Conservation (phyloP, 1,139 yeast genomes). For the Magnusiomyces magnusii region DNA sequence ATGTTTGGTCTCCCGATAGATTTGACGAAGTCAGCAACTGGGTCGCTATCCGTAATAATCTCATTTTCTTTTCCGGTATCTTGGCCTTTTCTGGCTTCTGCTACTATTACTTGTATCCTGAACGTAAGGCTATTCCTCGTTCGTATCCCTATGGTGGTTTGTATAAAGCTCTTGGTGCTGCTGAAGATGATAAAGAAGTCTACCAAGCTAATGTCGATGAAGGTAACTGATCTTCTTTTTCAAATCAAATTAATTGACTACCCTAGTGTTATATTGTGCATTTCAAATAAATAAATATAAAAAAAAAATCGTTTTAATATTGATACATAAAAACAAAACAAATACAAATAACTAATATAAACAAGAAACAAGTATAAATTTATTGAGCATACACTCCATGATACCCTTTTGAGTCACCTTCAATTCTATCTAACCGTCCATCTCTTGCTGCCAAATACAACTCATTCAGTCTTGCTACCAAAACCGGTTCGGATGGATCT, state of each 20-base stretch:
- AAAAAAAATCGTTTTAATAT: too few species aligned
- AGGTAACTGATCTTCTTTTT: conserved; percentile 10
- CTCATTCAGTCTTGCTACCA: conserved; percentile 41
- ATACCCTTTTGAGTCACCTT: conserved; percentile 39
- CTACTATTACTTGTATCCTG: conserved; percentile 59
- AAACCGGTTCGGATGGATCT: conserved; percentile 35
- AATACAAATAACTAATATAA: too few species aligned
- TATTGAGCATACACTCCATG: conserved; percentile 38
- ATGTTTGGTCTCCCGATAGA: conserved; percentile 85
- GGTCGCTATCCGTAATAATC: conserved; percentile 49
- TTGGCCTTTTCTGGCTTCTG: conserved; percentile 49
- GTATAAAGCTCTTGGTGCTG: conserved; percentile 64
- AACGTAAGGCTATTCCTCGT: conserved; percentile 70
- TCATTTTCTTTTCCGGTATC: conserved; percentile 48
- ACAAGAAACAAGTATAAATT: conserved; percentile 3
- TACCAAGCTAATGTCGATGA: conserved; percentile 16
- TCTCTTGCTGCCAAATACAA: conserved; percentile 42
- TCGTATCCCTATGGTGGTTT: conserved; percentile 69
- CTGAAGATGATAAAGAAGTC: conserved; percentile 30
- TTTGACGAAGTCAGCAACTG: conserved; percentile 53
- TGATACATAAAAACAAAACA: not conserved
- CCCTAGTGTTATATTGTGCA: too few species aligned
- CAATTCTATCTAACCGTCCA: conserved; percentile 42
- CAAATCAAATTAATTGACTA: too few species aligned
- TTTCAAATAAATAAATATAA: too few species aligned